Percentiles rank a stretch among this genome's conserved stretches.
These are phyloP conservation scores for Aureobasidium namibiae DNA, from an alignment of 2,329 filamentous ascomycete genomes.

Conservation along the genomic window DNA sequence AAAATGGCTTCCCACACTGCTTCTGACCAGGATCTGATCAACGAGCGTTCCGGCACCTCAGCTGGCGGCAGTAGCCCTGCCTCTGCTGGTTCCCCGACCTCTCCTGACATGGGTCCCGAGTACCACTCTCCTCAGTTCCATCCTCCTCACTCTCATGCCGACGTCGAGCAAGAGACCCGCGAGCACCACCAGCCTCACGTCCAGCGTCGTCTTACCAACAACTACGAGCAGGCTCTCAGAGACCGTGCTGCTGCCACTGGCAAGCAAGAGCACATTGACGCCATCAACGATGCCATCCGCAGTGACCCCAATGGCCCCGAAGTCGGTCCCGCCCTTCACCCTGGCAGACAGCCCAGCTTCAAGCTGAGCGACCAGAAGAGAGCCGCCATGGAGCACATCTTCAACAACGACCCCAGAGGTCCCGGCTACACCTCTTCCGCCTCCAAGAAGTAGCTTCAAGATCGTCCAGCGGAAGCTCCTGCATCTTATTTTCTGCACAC, in stretches of 20 bases:
- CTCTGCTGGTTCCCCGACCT: neutral
- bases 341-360: slow-evolving; percentile 22
- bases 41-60: slow-evolving; percentile 17
- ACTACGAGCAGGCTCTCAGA: slow-evolving; percentile 23
- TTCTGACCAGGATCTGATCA: slow-evolving; percentile 13
- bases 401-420: slow-evolving; percentile 14
- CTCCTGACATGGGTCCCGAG: slow-evolving; percentile 5
- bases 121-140: slow-evolving; percentile 6
- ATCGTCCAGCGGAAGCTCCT: neutral
- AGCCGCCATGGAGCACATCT: slow-evolving; percentile 21
- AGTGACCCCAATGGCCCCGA: slow-evolving; percentile 3
- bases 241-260: slow-evolving; percentile 12
- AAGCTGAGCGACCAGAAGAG: slow-evolving; percentile 25
- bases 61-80: slow-evolving; percentile 15
- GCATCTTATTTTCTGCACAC: neutral
- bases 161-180: slow-evolving; percentile 3
- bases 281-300: slow-evolving; percentile 5
- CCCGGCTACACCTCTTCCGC: slow-evolving; percentile 2
- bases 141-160: slow-evolving; percentile 4
- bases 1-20: slow-evolving; percentile 8
- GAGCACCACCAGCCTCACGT: slow-evolving; percentile 15
- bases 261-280: neutral
- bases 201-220: slow-evolving; percentile 19
- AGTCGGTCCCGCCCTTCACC: slow-evolving; percentile 15
- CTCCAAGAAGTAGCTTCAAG: neutral